phyloP scores from a whole-genome alignment of 2,329 filamentous ascomycete genomes.

The Ceratocystiopsis minuta region DNA sequence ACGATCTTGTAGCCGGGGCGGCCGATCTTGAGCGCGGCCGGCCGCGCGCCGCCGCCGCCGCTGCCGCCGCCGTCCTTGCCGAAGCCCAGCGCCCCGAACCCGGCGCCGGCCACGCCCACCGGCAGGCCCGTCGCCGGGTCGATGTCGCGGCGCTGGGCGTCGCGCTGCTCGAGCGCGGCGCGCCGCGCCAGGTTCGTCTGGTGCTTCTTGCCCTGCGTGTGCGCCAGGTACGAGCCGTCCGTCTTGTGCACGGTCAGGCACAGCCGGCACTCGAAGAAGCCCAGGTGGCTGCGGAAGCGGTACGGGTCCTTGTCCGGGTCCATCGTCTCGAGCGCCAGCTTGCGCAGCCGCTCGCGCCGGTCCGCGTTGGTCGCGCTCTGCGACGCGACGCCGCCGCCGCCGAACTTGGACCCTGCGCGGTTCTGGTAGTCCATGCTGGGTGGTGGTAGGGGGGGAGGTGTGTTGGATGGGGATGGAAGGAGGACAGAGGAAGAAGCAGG shows the following conservation, averaged over 20 bases:
- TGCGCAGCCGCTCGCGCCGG: slow-evolving; percentile 88
- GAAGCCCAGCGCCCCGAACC: slow-evolving; percentile 32
- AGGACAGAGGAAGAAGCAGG: neutral
- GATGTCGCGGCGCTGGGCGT: slow-evolving; percentile 53
- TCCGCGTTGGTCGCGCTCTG: slow-evolving; percentile 88
- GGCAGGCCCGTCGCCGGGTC: slow-evolving; percentile 53
- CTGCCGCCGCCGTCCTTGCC: slow-evolving; percentile 21
- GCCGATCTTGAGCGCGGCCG: slow-evolving; percentile 86
- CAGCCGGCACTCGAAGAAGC: slow-evolving; percentile 91
- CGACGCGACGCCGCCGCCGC: slow-evolving; percentile 89
- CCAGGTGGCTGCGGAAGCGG: slow-evolving; percentile 99
- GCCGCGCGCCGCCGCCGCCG: slow-evolving; percentile 33
- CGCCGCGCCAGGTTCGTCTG: slow-evolving; percentile 94
- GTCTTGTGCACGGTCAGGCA: slow-evolving; percentile 98
- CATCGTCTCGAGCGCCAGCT: slow-evolving; percentile 96
- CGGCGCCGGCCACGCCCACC: slow-evolving; percentile 57
- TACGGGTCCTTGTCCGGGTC: slow-evolving; percentile 98
- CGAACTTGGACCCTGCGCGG: slow-evolving; percentile 91
- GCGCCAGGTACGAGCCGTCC: slow-evolving; percentile 94
- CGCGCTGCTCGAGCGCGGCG: slow-evolving; percentile 86
- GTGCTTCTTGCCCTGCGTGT: slow-evolving; percentile 97
- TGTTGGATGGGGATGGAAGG: neutral
- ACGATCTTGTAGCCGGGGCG: slow-evolving; percentile 95
- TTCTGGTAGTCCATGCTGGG: slow-evolving; percentile 58
- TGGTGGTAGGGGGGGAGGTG: neutral